Conservation (phyloP, 768 basidiomycete genomes). For the Phanerodontia chrysosporium region DNA sequence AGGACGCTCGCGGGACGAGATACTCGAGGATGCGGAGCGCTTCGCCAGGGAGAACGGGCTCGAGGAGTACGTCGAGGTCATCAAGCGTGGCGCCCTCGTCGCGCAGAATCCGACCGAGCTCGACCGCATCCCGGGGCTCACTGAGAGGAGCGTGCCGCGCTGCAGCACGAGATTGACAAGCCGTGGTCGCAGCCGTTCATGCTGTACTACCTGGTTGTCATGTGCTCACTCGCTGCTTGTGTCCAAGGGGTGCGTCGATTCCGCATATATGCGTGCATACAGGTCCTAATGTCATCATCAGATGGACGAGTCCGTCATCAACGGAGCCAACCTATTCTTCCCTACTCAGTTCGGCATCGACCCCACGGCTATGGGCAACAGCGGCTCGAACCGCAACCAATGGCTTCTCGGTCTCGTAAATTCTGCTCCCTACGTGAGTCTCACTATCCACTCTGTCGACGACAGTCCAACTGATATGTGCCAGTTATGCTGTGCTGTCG, state of each 20-base stretch:
- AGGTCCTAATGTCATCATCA: slow-evolving; percentile 1
- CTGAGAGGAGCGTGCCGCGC: slow-evolving; percentile 38
- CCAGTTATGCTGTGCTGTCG: slow-evolving; percentile 44
- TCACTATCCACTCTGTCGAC: not conserved
- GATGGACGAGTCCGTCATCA: slow-evolving; percentile 52
- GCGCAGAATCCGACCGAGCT: slow-evolving; percentile 60
- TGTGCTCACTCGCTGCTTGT: slow-evolving; percentile 71
- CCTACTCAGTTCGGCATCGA: slow-evolving; percentile 52
- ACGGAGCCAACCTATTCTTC: slow-evolving; percentile 55
- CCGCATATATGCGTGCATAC: not conserved
- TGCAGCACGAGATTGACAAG: slow-evolving; percentile 42
- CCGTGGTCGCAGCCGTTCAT: slow-evolving; percentile 44
- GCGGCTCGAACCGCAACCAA: slow-evolving; percentile 36
- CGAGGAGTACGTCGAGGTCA: slow-evolving; percentile 32
- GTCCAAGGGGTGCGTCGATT: slow-evolving; percentile 55
- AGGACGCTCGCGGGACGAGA: slow-evolving; percentile 55
- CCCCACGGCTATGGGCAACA: slow-evolving; percentile 13
- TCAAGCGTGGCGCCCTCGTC: slow-evolving; percentile 71
- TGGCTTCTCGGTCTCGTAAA: slow-evolving; percentile 78
- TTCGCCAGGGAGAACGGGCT: slow-evolving; percentile 49
- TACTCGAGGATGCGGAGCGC: slow-evolving; percentile 54
- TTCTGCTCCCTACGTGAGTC: slow-evolving; percentile 44
- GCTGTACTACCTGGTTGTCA: slow-evolving; percentile 48
- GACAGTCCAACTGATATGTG: not conserved
- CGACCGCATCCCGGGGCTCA: slow-evolving; percentile 36